A percentile compares a stretch with the other conserved stretches of the same genome.
Evolutionary conservation across 2,329 filamentous ascomycete species (phyloP).

Genomic region (Acephala macrosclerotiorum): DNA sequence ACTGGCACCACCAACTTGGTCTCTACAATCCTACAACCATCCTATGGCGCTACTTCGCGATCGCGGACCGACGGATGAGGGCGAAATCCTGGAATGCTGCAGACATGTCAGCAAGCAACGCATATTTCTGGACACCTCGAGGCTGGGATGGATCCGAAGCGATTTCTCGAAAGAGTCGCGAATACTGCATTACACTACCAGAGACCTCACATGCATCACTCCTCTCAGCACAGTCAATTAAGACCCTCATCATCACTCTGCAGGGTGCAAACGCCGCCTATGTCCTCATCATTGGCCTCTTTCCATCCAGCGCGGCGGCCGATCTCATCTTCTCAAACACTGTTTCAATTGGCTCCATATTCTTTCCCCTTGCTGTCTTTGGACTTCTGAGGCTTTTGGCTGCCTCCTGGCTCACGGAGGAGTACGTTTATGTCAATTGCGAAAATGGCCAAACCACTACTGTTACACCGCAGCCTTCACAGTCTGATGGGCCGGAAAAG

Average conservation of each 20-base stretch:
- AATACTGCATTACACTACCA: background rate
- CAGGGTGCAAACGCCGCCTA: slow-evolving; percentile 21
- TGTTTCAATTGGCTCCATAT: slow-evolving; percentile 28
- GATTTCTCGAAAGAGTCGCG: slow-evolving; percentile 32
- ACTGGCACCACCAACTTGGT: slow-evolving; percentile 43
- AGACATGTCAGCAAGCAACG: slow-evolving; percentile 45
- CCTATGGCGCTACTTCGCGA: slow-evolving; percentile 47
- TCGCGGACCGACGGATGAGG: slow-evolving; percentile 45
- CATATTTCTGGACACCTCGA: slow-evolving; percentile 45
- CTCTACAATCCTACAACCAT: slow-evolving; percentile 48
- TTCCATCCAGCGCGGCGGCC: too few species aligned
- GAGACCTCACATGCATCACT: background rate
- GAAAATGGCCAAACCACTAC: background rate
- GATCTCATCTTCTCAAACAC: background rate
- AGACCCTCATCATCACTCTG: slow-evolving; percentile 37
- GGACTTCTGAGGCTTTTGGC: slow-evolving; percentile 36
- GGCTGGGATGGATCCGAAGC: slow-evolving; percentile 47
- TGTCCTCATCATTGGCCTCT: background rate
- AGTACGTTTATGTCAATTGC: slow-evolving; percentile 1
- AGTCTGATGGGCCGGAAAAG: background rate
- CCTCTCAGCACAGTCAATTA: slow-evolving; percentile 12
- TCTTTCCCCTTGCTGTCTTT: slow-evolving; percentile 36
- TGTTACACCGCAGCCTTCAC: background rate
- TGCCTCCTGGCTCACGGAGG: slow-evolving; percentile 36
- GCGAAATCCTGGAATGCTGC: slow-evolving; percentile 39